A percentile compares a stretch with the other conserved stretches of the same genome.
phyloP scores from a whole-genome alignment of 345 rosid genomes.

The Firmiana major region DNA sequence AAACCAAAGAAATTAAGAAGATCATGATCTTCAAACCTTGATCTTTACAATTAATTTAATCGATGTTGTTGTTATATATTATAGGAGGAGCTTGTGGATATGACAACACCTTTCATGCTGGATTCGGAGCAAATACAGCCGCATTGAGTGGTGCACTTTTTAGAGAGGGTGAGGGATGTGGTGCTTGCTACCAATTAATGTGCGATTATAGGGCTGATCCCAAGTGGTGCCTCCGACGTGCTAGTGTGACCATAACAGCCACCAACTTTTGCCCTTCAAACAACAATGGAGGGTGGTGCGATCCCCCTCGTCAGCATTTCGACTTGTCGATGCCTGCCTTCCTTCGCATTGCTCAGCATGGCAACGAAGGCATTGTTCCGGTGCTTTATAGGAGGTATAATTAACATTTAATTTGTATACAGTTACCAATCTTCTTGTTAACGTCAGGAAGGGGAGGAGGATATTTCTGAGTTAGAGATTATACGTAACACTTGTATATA shows the following conservation, averaged over 20 bases:
- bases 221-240: conserved; percentile 67
- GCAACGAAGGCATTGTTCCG: conserved; percentile 80
- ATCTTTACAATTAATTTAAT: background rate
- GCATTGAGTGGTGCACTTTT: conserved; percentile 69
- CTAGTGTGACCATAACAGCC: conserved; percentile 57
- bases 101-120: conserved; percentile 69
- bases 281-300: conserved; percentile 79
- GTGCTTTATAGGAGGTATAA: conserved; percentile 54
- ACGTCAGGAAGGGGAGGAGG: no score
- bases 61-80: background rate
- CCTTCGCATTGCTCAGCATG: conserved; percentile 59
- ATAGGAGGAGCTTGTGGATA: conserved; percentile 90
- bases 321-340: conserved; percentile 80
- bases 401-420: background rate
- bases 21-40: background rate
- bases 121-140: conserved; percentile 69
- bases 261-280: conserved; percentile 84
- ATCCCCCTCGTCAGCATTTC: conserved; percentile 72
- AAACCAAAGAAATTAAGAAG: background rate
- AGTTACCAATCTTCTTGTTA: no score
- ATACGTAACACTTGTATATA: no score
- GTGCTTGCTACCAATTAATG: conserved; percentile 66
- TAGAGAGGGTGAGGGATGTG: conserved; percentile 63
- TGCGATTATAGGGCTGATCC: conserved; percentile 62
- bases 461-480: no score